Conservation (phyloP, 768 basidiomycete genomes). For the Phanerochaete carnosa region DNA sequence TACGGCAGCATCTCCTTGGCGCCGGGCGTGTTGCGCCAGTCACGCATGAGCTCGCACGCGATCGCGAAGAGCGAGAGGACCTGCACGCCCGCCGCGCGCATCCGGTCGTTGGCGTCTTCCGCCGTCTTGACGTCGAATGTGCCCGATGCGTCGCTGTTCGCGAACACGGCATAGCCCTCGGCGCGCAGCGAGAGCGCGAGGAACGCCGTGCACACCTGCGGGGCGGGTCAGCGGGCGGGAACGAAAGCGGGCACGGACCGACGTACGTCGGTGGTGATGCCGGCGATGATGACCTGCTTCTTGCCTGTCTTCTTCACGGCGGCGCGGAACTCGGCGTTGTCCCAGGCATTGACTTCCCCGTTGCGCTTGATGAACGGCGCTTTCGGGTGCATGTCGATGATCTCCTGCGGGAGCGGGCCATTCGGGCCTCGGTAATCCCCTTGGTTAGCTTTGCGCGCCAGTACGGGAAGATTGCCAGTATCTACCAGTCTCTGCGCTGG, state of each 20-base stretch:
- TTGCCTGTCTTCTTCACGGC: constrained; percentile 47
- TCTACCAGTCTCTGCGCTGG: constrained; percentile 41
- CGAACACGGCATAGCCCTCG: constrained; percentile 46
- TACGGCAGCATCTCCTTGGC: constrained; percentile 38
- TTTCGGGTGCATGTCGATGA: constrained; percentile 42
- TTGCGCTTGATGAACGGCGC: constrained; percentile 43
- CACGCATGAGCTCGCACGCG: constrained; percentile 45
- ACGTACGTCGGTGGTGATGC: constrained; percentile 47
- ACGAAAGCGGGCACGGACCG: no score
- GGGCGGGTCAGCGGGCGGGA: not conserved
- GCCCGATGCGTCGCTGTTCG: constrained; percentile 46
- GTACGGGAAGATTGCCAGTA: not conserved
- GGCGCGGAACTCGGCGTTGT: constrained; percentile 43
- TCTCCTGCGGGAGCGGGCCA: constrained; percentile 44
- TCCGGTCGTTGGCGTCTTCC: constrained; percentile 44
- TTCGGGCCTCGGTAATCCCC: constrained; percentile 36
- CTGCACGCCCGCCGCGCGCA: constrained; percentile 45
- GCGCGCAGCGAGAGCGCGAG: constrained; percentile 42
- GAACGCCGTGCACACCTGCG: constrained; percentile 46
- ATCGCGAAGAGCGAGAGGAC: constrained; percentile 44
- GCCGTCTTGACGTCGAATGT: constrained; percentile 37
- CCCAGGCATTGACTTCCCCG: constrained; percentile 52
- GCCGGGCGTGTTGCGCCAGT: constrained; percentile 48
- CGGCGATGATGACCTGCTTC: constrained; percentile 47
- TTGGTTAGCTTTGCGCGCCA: not conserved